Evolutionary conservation across 208 protist genomes (phyloP).

Genomic region (Angomonas ambiguus): DNA sequence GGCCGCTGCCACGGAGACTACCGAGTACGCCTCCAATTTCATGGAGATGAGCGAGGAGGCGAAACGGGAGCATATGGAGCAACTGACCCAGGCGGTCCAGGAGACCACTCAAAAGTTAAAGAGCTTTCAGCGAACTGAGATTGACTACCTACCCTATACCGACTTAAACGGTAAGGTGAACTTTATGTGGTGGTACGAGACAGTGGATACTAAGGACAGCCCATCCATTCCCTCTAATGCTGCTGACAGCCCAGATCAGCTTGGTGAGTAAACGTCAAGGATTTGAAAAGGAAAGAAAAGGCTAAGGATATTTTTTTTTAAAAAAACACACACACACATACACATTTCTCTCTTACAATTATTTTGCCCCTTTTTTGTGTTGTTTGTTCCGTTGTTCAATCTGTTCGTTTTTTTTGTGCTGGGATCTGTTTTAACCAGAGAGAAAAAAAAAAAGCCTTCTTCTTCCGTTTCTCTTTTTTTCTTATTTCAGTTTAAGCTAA

Average conservation of each 20-base stretch:
- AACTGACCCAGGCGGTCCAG: slow-evolving; percentile 62
- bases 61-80: slow-evolving; percentile 55
- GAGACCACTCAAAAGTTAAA: slow-evolving; percentile 67
- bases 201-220: slow-evolving; percentile 30
- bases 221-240: slow-evolving; percentile 33
- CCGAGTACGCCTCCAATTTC: slow-evolving; percentile 52
- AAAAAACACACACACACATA: neutral
- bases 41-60: slow-evolving; percentile 60
- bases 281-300: neutral
- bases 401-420: no score
- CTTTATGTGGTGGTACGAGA: slow-evolving; percentile 94
- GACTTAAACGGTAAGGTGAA: slow-evolving; percentile 91
- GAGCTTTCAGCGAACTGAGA: slow-evolving; percentile 73
- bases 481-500: no score
- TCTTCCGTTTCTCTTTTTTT: no score
- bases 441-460: no score
- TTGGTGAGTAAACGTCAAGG: slow-evolving; percentile 16
- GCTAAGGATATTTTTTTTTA: no score
- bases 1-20: slow-evolving; percentile 55
- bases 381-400: no score
- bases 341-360: no score
- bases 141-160: slow-evolving; percentile 91
- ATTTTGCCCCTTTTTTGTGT: no score
- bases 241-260: slow-evolving; percentile 7
- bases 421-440: no score